A percentile compares a stretch with the other conserved stretches of the same genome.
These are phyloP conservation scores for Hygrophorus pudorinus DNA, from an alignment of 768 basidiomycete species.

Conservation along the genomic window DNA sequence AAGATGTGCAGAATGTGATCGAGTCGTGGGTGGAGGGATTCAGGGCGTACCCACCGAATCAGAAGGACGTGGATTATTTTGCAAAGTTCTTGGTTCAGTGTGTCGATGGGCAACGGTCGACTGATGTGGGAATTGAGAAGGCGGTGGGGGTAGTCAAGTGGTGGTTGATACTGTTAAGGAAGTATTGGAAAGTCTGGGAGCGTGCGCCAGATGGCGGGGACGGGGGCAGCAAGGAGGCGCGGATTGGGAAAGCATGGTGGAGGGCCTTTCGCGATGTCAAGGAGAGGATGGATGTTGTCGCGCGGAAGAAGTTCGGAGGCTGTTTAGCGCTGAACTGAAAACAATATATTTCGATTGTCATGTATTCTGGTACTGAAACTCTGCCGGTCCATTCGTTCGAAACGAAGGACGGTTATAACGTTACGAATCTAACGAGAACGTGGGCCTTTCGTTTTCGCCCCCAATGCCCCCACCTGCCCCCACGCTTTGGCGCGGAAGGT, in stretches of 20 bases:
- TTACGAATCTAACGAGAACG: too few relatives aligned
- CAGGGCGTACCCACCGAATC: conserved; percentile 50
- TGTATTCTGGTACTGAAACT: background rate
- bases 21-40: conserved; percentile 69
- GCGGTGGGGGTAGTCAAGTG: conserved; percentile 67
- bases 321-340: conserved; percentile 49
- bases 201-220: too few relatives aligned
- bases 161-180: conserved; percentile 67
- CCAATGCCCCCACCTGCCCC: too few relatives aligned
- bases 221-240: too few relatives aligned
- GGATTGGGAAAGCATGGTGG: conserved; percentile 74
- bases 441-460: too few relatives aligned
- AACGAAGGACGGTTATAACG: too few relatives aligned
- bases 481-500: too few relatives aligned
- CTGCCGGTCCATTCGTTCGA: too few relatives aligned
- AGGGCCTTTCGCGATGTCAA: conserved; percentile 8
- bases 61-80: conserved; percentile 68
- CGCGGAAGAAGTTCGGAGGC: conserved; percentile 65
- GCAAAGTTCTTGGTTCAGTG: conserved; percentile 61
- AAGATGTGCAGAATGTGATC: conserved; percentile 64
- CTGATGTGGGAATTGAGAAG: conserved; percentile 56
- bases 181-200: conserved; percentile 42
- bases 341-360: too few relatives aligned
- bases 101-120: conserved; percentile 42
- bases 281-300: conserved; percentile 49